Base-by-base conservation (phyloP, 2,329 filamentous ascomycete genomes). In the Ceratocystis colombiana region DNA sequence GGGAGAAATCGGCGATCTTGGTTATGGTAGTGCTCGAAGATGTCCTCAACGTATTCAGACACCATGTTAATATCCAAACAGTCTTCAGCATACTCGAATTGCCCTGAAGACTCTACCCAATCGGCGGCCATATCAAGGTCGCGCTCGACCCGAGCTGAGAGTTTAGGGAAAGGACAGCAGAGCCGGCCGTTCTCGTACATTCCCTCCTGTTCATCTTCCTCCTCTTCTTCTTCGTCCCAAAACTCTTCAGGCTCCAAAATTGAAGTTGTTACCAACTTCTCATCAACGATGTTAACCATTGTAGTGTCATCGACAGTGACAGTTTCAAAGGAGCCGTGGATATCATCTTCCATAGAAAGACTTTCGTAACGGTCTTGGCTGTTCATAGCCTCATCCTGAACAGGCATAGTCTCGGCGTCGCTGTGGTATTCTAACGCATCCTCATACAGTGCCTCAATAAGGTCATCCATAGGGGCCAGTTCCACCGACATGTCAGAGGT, bases 31-130 rank as follows among this genome's bases (percentile, higher is more conserved):
- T 67, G 70, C 3, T 15, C 81, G 72, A 97, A 96, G 71, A 99
- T 97, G 72, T 99, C 94, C 17, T 96, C 90, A 61, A 88, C 88
- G 73, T 99, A 99, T 74, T 97, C 93, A 10, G 92, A 89, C 63
- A 97, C 94, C 94, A 99, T 97, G 74, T 89, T 96, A 44, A 93
- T 90, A 73, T 97, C 94, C 85, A 88, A 96, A 73, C 97, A 93
- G 70, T 96, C 93, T 69, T 96, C 89, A 57, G 96, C 91, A 67
- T 94, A 89, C 3, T 78, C 75, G 0, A 84, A 85, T 30, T 84
- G 82, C 33, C 82, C 85, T 37, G 78, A 76, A 67, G 87, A 83
- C 70, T 90, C 84, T 15, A 96, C 89, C 68, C 86, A 80, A 5
- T 80, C 73, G 71, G 82, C 86, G 2, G 83, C 82, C 20, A 79